Evolutionary conservation across 768 basidiomycete genomes (phyloP).

Genomic region (Mycena venus): DNA sequence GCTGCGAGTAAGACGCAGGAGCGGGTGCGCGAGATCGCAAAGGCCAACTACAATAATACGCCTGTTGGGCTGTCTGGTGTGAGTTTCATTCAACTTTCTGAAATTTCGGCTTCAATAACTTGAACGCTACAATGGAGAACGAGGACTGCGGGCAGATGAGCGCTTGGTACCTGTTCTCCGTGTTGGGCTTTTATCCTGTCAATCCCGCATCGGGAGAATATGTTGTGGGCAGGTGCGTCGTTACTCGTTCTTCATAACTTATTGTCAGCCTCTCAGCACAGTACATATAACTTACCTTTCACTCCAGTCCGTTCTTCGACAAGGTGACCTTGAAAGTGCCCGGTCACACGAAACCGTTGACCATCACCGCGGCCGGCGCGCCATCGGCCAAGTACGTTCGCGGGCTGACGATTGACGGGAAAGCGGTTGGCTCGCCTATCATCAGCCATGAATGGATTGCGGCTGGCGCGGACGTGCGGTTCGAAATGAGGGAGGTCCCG

Average conservation of each 20-base stretch:
- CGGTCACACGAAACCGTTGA: slow-evolving; percentile 51
- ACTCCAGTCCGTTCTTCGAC: slow-evolving; percentile 64
- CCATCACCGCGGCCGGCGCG: slow-evolving; percentile 70
- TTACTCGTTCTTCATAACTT: not conserved
- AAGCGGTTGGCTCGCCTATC: slow-evolving; percentile 55
- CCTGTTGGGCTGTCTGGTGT: slow-evolving; percentile 82
- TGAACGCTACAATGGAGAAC: slow-evolving; percentile 65
- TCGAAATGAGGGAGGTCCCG: slow-evolving; percentile 72
- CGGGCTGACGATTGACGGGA: slow-evolving; percentile 70
- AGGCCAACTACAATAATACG: slow-evolving; percentile 74
- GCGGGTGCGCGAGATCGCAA: slow-evolving; percentile 77
- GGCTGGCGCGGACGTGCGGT: slow-evolving; percentile 68
- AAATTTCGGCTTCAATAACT: not conserved
- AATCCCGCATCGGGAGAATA: slow-evolving; percentile 85
- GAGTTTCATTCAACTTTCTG: slow-evolving; percentile 32
- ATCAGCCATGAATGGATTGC: slow-evolving; percentile 74
- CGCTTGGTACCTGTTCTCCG: slow-evolving; percentile 88
- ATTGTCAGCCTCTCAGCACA: not conserved
- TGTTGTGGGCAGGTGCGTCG: slow-evolving; percentile 63
- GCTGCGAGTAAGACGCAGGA: slow-evolving; percentile 80
- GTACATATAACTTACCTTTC: not conserved
- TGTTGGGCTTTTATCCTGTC: slow-evolving; percentile 89
- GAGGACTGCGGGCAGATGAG: slow-evolving; percentile 95
- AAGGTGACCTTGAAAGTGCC: slow-evolving; percentile 71
- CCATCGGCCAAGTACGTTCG: slow-evolving; percentile 71